These are phyloP conservation scores for Epicoccum nigrum DNA, from an alignment of 2,329 filamentous ascomycete genomes.

Conservation along the genomic window DNA sequence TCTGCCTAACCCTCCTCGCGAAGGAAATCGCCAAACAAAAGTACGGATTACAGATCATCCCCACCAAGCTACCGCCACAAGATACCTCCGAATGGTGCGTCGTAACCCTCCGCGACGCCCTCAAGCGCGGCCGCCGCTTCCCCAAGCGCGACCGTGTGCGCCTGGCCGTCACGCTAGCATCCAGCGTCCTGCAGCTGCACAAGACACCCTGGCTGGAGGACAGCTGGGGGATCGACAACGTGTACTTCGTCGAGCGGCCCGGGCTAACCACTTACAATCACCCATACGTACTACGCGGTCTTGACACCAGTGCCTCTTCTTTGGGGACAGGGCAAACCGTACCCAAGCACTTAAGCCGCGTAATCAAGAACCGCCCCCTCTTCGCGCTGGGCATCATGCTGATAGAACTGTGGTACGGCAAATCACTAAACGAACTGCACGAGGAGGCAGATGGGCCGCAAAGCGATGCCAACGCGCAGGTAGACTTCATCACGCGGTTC, in stretches of 20 bases:
- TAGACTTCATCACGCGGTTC: background rate
- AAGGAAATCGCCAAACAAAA: background rate
- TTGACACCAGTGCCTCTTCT: background rate
- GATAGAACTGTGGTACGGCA: slow-evolving; percentile 43
- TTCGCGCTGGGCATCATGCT: slow-evolving; percentile 44
- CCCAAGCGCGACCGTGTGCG: slow-evolving; percentile 20
- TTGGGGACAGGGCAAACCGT: background rate
- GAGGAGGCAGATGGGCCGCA: slow-evolving; percentile 17
- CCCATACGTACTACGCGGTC: background rate
- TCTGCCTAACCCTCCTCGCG: background rate
- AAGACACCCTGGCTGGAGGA: slow-evolving; percentile 33
- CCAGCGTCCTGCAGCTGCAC: slow-evolving; percentile 31
- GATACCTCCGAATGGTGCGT: slow-evolving; percentile 1
- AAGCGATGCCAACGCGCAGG: background rate
- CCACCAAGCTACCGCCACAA: background rate
- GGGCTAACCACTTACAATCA: slow-evolving; percentile 21
- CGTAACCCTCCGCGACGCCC: background rate
- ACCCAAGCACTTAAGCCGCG: slow-evolving; percentile 22
- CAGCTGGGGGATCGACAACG: slow-evolving; percentile 31
- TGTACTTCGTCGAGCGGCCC: slow-evolving; percentile 27
- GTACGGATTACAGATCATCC: background rate
- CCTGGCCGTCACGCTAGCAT: slow-evolving; percentile 28
- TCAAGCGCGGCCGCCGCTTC: background rate
- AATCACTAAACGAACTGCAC: slow-evolving; percentile 29
- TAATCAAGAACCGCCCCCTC: slow-evolving; percentile 40